Conservation (phyloP, 2,329 filamentous ascomycete species). For the Furcasterigmium furcatum region DNA sequence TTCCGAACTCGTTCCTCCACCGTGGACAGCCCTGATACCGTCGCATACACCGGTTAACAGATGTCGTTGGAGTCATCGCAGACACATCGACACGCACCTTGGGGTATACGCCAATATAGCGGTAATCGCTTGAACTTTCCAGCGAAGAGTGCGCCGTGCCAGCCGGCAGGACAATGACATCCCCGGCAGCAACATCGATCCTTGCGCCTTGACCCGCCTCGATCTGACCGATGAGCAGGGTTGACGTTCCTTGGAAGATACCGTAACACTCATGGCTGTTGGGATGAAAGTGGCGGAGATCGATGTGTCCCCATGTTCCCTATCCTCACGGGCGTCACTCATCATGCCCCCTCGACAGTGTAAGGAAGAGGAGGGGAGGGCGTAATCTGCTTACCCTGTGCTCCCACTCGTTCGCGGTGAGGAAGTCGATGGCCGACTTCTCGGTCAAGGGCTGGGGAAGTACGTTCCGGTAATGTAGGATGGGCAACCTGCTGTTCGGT, state of each 20-base stretch:
- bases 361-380: neutral
- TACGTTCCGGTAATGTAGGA: conserved; percentile 15
- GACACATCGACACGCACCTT: neutral
- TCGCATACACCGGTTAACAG: neutral
- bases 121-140: conserved; percentile 9
- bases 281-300: conserved; percentile 18
- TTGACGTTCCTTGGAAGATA: conserved; percentile 17
- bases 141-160: conserved; percentile 15
- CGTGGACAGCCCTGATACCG: neutral
- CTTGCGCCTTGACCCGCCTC: conserved; percentile 9
- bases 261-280: conserved; percentile 19
- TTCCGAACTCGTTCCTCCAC: conserved; percentile 1
- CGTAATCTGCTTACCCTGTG: no score
- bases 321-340: no score
- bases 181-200: conserved; percentile 11
- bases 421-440: conserved; percentile 7
- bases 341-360: no score
- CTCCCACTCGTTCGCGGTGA: conserved; percentile 16
- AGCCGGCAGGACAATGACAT: conserved; percentile 17
- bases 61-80: neutral
- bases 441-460: conserved; percentile 11
- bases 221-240: conserved; percentile 14
- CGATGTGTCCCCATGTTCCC: conserved; percentile 16
- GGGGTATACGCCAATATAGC: conserved; percentile 18
- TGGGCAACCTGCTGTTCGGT: conserved; percentile 15